A percentile compares a stretch with the other conserved stretches of the same genome.
Conservation (phyloP, 2,329 filamentous ascomycete genomes). For the Colletotrichum abscissum region DNA sequence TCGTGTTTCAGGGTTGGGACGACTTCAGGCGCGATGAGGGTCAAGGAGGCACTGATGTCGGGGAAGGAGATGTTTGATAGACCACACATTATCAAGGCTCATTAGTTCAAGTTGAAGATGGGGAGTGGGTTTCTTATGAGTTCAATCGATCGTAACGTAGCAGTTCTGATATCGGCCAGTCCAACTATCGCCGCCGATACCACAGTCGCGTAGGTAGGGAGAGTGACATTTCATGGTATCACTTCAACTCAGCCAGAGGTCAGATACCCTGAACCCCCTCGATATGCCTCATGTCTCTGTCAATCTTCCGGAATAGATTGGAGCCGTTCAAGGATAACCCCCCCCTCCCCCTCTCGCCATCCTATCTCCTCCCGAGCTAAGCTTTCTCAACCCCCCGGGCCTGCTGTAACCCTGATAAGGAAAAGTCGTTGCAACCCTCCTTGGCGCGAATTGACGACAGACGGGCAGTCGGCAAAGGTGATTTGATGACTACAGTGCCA, state of each 20-base stretch:
- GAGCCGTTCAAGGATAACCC: neutral
- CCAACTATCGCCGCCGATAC: no score
- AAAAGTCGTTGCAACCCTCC: neutral
- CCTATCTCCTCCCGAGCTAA: neutral
- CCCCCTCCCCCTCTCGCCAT: neutral
- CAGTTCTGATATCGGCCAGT: neutral
- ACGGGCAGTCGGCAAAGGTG: neutral
- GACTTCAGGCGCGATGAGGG: slow-evolving; percentile 4
- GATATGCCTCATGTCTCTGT: neutral
- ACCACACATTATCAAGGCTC: neutral
- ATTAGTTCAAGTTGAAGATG: neutral
- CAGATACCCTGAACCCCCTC: neutral
- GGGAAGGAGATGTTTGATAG: neutral
- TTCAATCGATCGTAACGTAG: neutral
- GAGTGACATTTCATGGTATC: neutral
- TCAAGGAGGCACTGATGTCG: neutral
- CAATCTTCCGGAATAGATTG: neutral
- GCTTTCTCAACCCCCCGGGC: neutral
- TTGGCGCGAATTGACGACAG: neutral
- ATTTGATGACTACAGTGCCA: neutral
- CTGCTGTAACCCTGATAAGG: slow-evolving; percentile 3
- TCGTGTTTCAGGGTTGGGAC: slow-evolving; percentile 27
- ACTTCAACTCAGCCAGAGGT: no score
- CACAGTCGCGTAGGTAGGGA: neutral
- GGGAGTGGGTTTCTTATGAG: neutral